Evolutionary conservation across 2,329 filamentous ascomycete genomes (phyloP), one percentile per base, ranked within the genome.

Genomic region (Alternaria infectoria): DNA sequence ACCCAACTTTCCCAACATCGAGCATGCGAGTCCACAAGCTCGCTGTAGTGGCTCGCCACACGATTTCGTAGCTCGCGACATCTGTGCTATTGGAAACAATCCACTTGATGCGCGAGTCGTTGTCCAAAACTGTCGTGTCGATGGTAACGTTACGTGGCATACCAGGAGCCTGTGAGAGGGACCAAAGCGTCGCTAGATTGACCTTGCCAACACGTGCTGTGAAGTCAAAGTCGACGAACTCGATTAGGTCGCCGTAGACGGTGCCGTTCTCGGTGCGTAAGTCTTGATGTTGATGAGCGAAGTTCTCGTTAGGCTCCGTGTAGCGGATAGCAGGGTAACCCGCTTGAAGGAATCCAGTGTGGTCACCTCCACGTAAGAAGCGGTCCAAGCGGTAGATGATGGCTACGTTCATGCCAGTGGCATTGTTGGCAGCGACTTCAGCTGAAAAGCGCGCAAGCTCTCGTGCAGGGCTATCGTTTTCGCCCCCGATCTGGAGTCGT

Each of bases 251-350:
- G 25, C 86, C 87, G 66, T 86, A 88, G 60, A 86, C 83, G 23
- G 80, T 83, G 2, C 84, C 85, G 52, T 85, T 81, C 51, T 82
- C 79, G 12, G 84, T 79, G 1, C 85, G 80, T 1, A 84, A 68
- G 62, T 88, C 81, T 74, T 88, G 86, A 67, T 88, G 86, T 75
- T 88, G 86, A 70, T 88, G 87, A 5, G 76, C 79, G 71, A 84
- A 88, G 70, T 88, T 80, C 76, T 89, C 87, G 57, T 84, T 82
- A 0, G 86, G 85, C 76, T 89, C 87, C 0, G 86, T 88, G 80
- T 86, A 88, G 2, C 87, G 82, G 13, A 84, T 82, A 0, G 84
- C 85, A 5, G 86, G 79, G 68, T 85, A 88, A 4, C 86, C 86
- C n/a, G 83, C 81, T 46, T 83, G 76, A 12, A 89, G 82, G 72